These are phyloP conservation scores for Mortierella sp. DNA, from an alignment of 371 early-diverging fungal genomes.

Conservation along the genomic window DNA sequence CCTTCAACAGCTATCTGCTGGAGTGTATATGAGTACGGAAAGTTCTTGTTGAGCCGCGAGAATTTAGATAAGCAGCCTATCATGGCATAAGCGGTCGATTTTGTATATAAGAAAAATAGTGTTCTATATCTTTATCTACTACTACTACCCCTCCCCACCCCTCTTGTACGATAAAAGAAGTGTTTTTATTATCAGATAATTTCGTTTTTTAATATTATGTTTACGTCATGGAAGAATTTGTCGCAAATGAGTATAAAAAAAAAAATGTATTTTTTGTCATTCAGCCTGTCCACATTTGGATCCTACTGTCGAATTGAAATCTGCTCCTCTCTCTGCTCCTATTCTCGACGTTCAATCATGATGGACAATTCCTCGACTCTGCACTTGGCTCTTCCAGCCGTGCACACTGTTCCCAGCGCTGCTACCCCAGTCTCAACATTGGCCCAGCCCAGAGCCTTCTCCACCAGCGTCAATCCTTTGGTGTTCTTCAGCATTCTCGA, in stretches of 20 bases:
- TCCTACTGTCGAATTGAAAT: conserved; percentile 19
- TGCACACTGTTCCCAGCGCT: conserved; percentile 54
- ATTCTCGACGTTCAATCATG: conserved; percentile 32
- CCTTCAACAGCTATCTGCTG: conserved; percentile 96
- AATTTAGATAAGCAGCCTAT: conserved; percentile 53
- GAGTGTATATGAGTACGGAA: conserved; percentile 93
- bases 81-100: conserved; percentile 15
- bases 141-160: background rate
- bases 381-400: conserved; percentile 57
- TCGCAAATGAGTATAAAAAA: conserved; percentile 3
- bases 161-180: conserved; percentile 26
- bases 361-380: conserved; percentile 56
- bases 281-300: conserved; percentile 7
- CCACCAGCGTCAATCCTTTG: conserved; percentile 82
- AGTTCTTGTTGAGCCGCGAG: conserved; percentile 69
- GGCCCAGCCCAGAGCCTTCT: conserved; percentile 69
- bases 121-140: conserved; percentile 5
- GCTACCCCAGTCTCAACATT: conserved; percentile 36
- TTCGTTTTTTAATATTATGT: background rate
- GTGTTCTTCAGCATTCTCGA: conserved; percentile 94
- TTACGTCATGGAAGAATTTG: conserved; percentile 2
- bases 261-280: background rate
- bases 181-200: conserved; percentile 1
- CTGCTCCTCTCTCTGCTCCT: conserved; percentile 13
- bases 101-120: conserved; percentile 3